Base-by-base conservation (phyloP, 371 early-diverging fungal species). In the Haplosporangium sp. region DNA sequence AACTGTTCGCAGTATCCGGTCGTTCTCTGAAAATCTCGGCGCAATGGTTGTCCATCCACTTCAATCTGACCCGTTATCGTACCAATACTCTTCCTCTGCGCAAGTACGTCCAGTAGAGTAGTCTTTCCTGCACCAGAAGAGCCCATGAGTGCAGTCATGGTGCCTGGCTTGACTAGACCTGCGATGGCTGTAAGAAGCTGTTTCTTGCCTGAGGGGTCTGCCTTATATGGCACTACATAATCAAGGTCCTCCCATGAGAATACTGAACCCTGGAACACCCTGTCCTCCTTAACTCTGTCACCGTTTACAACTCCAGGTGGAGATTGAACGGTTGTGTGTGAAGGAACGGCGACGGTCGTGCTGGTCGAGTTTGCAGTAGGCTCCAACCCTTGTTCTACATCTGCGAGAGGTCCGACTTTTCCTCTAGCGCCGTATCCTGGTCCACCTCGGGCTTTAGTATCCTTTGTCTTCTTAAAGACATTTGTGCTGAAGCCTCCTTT, bases 51-150 rank as follows among this genome's bases (percentile, higher is more conserved):
- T 7, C 64, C 62, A 52, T 62, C 64, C 37, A 69, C 80, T 60
- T 75, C 72, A 42, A 93, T 82, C 38, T 83, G 79, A 21, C 95
- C 95, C 6, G 90, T 85, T 2, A 93, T 83, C 10, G 83, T 89
- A 41, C 95, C 95, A 52, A 88, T 86, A 20, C 90, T 93, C 83
- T 93, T 93, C 66, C 94, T 89, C 69, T 86, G 85, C 38, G 95
- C 91, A 29, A 94, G 81, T 0, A 95, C 86, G 82, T 97, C 96
- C 65, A 95, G 66, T 0, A 96, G 84, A 2, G 96, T 94, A 0
- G 95, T 93, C 82, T 97, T 97, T 55, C 97, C 97, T 45, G 94
- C 92, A 59, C 95, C 95, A 40, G 92, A 91, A 2, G 92, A 87
- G 18, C 95, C 95, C 92, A 96, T 91, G 16, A 96, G 72, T 2